Percentiles rank a stretch among this genome's conserved stretches.
phyloP scores from a whole-genome alignment of 1,284 basidiomycete species.

The Microbotryum saponariae region DNA sequence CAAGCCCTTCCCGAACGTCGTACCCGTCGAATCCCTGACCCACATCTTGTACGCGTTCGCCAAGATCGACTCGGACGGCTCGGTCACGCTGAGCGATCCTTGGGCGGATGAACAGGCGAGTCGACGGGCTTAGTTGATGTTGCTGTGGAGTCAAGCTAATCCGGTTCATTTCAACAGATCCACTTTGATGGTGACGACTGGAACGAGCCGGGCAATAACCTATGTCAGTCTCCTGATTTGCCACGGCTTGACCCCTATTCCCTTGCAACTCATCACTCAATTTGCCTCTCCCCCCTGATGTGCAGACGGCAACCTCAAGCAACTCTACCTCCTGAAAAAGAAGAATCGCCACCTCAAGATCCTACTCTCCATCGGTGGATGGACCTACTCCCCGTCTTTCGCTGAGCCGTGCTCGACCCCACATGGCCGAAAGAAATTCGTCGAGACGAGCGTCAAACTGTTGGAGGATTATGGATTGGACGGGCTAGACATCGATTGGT shows the following conservation, averaged over 20 bases:
- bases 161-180: conserved; percentile 32
- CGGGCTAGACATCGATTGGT: conserved; percentile 49
- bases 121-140: not conserved
- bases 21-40: conserved; percentile 62
- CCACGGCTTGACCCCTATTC: too few species aligned
- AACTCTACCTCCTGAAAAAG: conserved; percentile 73
- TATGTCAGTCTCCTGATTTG: not conserved
- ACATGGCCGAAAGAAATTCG: conserved; percentile 56
- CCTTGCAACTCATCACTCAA: conserved; percentile 3
- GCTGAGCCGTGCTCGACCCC: conserved; percentile 18
- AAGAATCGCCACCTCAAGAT: conserved; percentile 50
- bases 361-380: conserved; percentile 43
- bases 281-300: conserved; percentile 11
- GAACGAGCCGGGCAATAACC: conserved; percentile 54
- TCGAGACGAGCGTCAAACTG: conserved; percentile 59
- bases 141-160: too few species aligned
- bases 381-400: conserved; percentile 37
- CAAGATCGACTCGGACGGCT: conserved; percentile 63
- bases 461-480: conserved; percentile 83
- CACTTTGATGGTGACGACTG: conserved; percentile 66
- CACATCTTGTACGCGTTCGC: conserved; percentile 84
- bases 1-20: conserved; percentile 36
- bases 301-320: conserved; percentile 79
- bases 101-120: conserved; percentile 72
- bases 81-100: conserved; percentile 56